Evolutionary conservation across 805 yeast genomes (phyloP), one percentile per base, ranked within the genome.

Genomic region (Lipomyces anomalus): DNA sequence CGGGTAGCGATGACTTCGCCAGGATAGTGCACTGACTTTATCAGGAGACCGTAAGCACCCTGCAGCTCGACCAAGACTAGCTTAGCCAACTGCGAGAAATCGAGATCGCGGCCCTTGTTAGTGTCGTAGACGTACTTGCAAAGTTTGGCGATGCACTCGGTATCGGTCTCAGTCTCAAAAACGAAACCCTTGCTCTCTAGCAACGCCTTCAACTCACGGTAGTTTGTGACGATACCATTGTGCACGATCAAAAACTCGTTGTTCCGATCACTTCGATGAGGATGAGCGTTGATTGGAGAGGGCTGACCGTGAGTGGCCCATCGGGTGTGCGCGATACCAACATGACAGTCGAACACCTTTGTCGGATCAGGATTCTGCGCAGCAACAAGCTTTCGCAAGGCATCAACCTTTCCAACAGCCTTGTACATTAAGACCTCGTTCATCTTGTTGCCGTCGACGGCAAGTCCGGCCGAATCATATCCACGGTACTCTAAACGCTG

Each of bases 251-350:
- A 79, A 60, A 92, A 92, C 66, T 89, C 95, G 58, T 83, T 82
- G 38, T 68, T 67, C 6, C 77, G 75, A 65, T 87, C 98, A 1
- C 96, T 86, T 55, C 90, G 73, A 64, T 90, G 97, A 40, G 99
- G 99, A 66, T 92, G 99, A 65, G 97, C 92, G 73, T 92, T 92
- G 51, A 67, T 59, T 52, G 75, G 78, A 56, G 78, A 79, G 47
- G 97, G 97, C 60, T 81, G 85, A 67, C 99, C 99, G 67, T 92
- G 99, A 32, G 99, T 92, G 42, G 99, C 99, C 99, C 99, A 92
- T 73, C 99, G 84, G 11, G 99, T 92, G 69, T 92, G 99, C 21
- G 98, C 97, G 65, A 92, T 92, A 63, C 95, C 98, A 50, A 81
- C 88, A 64, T 92, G 98, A 65, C 82, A 79, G 58, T 78, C 81